phyloP scores from a whole-genome alignment of 176 grass and related monocot species.

The Triticum turgidum region DNA sequence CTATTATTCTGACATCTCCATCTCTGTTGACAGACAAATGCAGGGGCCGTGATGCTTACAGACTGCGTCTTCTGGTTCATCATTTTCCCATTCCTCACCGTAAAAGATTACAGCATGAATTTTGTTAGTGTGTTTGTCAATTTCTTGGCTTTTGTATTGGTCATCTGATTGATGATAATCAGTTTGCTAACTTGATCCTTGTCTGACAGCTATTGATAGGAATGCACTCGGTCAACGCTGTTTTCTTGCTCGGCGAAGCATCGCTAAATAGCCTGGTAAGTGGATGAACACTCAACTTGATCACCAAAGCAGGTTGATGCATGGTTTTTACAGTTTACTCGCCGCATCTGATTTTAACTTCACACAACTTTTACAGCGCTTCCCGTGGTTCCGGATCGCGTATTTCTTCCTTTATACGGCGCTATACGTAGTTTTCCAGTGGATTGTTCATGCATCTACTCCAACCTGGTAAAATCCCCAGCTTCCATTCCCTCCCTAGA shows the following conservation, averaged over 20 bases:
- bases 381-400: slow-evolving; percentile 86
- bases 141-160: background rate
- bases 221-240: slow-evolving; percentile 92
- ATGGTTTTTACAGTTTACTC: background rate
- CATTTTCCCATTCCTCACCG: slow-evolving; percentile 88
- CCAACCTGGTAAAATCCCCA: slow-evolving; percentile 45
- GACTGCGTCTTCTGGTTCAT: slow-evolving; percentile 99
- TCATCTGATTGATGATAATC: background rate
- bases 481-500: background rate
- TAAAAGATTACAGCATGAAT: slow-evolving; percentile 84
- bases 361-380: slow-evolving; percentile 39
- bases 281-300: background rate
- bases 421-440: slow-evolving; percentile 73
- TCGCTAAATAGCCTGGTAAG: slow-evolving; percentile 85
- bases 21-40: slow-evolving; percentile 71
- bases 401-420: slow-evolving; percentile 89
- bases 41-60: slow-evolving; percentile 92
- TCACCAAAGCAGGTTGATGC: background rate
- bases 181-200: background rate
- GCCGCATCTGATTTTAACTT: slow-evolving; percentile 11
- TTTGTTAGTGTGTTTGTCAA: slow-evolving; percentile 53
- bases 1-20: background rate
- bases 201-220: slow-evolving; percentile 65
- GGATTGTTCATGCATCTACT: slow-evolving; percentile 70
- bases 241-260: slow-evolving; percentile 83